Base-by-base conservation (phyloP, 2,329 filamentous ascomycete genomes). In the Apiospora arundinis region DNA sequence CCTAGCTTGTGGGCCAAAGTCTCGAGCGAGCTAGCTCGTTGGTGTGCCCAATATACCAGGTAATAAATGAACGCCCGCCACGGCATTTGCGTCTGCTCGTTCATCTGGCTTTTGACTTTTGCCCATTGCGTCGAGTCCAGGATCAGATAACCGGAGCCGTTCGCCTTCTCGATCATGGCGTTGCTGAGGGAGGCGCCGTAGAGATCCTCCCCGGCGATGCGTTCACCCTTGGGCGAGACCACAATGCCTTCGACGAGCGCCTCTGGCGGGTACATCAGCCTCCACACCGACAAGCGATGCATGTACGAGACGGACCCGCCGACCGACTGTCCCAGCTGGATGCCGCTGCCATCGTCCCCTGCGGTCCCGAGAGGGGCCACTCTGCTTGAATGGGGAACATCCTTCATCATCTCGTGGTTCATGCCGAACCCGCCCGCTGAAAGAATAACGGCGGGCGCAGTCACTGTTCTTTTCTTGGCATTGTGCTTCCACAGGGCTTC, bases 311-410 rank as follows among this genome's bases (percentile, higher is more conserved):
- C 70, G 37, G 66, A 11, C 0, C 71, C 70, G 25, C 72, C 72
- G 7, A 69, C 73, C 0, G 68, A 67, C 32, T 60, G 48, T 1
- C 73, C 73, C 7, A 74, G 69, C 48, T 40, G n/a, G 42, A 74
- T 73, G 16, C 71, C 73, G 44, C 67, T 67, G 18, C 71, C 73
- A 68, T 74, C 71, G 46, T 74, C 71, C 25, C 70, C 73, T 11
- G 40, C 18, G 7, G 71, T 74, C 9, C 70, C 71, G 11, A 71
- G 68, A 28, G 70, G 42, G 5, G 65, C 28, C 2, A 73, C 60
- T 9, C 52, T 28, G 44, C 28, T 49, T 28, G 65, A 60, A n/a
- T 48, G n/a, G 8, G 71, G 70, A 32, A 65, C 37, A 21, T 28
- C 65, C 42, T 67, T 28, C 40, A 40, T 46, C 71, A 74, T 73